Percentiles rank a stretch among this genome's conserved stretches.
These are phyloP conservation scores for Begonia peltatifolia DNA, from an alignment of 306 rosid species.

Conservation along the genomic window DNA sequence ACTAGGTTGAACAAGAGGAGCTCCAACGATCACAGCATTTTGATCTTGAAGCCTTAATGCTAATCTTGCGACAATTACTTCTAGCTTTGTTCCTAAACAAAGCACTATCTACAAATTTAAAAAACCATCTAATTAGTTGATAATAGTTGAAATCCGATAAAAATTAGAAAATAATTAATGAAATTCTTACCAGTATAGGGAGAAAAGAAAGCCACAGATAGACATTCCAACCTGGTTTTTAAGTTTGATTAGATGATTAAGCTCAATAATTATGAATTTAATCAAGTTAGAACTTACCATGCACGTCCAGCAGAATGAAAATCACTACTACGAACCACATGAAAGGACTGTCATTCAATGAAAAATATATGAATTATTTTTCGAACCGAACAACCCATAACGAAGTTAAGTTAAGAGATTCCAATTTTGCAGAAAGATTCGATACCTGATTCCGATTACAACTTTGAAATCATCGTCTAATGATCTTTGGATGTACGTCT, in stretches of 20 bases:
- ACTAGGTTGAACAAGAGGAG: constrained; percentile 40
- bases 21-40: constrained; percentile 25
- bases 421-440: neutral
- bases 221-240: constrained; percentile 36
- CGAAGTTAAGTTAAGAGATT: too few species aligned
- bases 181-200: constrained; percentile 32
- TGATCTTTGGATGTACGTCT: constrained; percentile 35
- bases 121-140: too few species aligned
- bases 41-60: constrained; percentile 25
- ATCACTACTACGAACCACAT: constrained; percentile 47
- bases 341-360: constrained; percentile 8
- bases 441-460: constrained; percentile 44
- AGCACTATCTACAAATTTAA: constrained; percentile 23
- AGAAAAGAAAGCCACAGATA: constrained; percentile 46
- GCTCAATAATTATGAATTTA: neutral
- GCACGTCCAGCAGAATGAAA: constrained; percentile 39
- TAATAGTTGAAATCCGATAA: too few species aligned
- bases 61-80: constrained; percentile 38
- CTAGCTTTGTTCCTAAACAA: constrained; percentile 39
- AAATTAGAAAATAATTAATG: neutral
- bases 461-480: constrained; percentile 44
- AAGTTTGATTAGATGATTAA: too few species aligned
- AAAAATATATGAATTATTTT: neutral
- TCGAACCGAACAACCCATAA: too few species aligned
- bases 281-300: constrained; percentile 19